Percentiles rank a stretch among this genome's conserved stretches.
These are phyloP conservation scores for Ramularia collo-cygni DNA, from an alignment of 2,329 filamentous ascomycete genomes.

Conservation along the genomic window DNA sequence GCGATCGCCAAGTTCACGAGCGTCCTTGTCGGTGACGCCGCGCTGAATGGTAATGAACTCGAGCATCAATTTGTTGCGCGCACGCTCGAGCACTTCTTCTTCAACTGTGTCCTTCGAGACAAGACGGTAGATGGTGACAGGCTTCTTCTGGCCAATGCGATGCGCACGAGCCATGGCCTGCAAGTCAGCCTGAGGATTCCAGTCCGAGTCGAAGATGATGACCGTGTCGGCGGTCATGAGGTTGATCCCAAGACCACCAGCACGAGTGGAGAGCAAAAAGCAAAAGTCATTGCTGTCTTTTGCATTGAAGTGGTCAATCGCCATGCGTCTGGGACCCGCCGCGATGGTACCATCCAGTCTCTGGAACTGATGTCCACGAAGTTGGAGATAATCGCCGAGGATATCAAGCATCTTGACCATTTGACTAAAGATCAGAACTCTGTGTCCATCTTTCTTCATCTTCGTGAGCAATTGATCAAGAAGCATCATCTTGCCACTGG, in stretches of 20 bases:
- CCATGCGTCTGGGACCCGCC: conserved; percentile 77
- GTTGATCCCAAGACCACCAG: conserved; percentile 97
- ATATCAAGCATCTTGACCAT: conserved; percentile 99
- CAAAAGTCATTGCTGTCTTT: conserved; percentile 93
- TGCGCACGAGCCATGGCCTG: conserved; percentile 98
- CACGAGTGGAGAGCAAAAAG: conserved; percentile 89
- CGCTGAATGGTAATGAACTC: conserved; percentile 97
- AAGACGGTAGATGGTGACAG: conserved; percentile 91
- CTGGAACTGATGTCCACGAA: conserved; percentile 92
- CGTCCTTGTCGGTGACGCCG: conserved; percentile 88
- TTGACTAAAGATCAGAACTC: conserved; percentile 96
- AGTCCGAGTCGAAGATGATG: conserved; percentile 95
- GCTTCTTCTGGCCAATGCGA: conserved; percentile 91
- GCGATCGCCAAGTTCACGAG: conserved; percentile 76
- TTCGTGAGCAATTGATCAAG: conserved; percentile 92
- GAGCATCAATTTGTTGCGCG: conserved; percentile 92
- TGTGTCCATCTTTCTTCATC: conserved; percentile 85
- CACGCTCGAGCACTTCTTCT: conserved; percentile 92
- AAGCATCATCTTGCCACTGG: conserved; percentile 99
- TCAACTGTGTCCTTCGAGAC: conserved; percentile 98
- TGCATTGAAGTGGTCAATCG: conserved; percentile 98
- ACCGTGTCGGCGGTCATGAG: conserved; percentile 98
- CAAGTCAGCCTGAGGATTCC: conserved; percentile 97
- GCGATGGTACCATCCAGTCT: conserved; percentile 92
- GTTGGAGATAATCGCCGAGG: conserved; percentile 83